Percentiles rank a stretch among this genome's conserved stretches.
phyloP scores from a whole-genome alignment of 306 rosid species.

The Cyamopsis tetragonoloba region DNA sequence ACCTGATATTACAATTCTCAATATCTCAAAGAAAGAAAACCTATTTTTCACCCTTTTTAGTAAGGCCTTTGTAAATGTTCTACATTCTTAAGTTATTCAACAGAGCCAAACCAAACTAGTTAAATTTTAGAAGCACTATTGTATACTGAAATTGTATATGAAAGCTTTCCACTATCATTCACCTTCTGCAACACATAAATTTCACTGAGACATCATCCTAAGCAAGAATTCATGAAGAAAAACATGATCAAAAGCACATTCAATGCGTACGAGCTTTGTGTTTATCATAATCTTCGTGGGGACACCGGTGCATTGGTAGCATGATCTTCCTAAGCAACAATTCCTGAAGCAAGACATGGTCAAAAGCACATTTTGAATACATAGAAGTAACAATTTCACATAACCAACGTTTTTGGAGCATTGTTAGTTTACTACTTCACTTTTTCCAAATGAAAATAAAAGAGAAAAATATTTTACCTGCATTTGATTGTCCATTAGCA shows the following conservation, averaged over 20 bases:
- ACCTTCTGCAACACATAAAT: conserved; percentile 41
- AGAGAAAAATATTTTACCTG: conserved; percentile 46
- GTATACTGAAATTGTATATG: conserved; percentile 32
- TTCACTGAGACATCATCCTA: conserved; percentile 49
- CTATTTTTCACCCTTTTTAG: conserved; percentile 39
- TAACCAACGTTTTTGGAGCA: conserved; percentile 13
- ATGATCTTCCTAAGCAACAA: conserved; percentile 67
- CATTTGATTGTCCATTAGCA: conserved; percentile 64
- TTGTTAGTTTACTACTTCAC: too few relatives aligned
- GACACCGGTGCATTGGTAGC: conserved; percentile 22
- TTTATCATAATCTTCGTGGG: too few relatives aligned
- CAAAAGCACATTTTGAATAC: conserved; percentile 17
- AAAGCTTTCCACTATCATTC: conserved; percentile 30
- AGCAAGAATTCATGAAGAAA: conserved; percentile 71
- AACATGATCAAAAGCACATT: conserved; percentile 16
- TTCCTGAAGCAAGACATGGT: conserved; percentile 51
- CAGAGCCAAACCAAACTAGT: conserved; percentile 47
- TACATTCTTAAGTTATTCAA: conserved; percentile 40
- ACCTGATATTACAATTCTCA: conserved; percentile 55
- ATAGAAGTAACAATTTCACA: conserved; percentile 6
- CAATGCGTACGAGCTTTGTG: too few relatives aligned
- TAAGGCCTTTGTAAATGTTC: conserved; percentile 45
- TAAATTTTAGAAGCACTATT: conserved; percentile 36
- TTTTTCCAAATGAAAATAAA: neutral
- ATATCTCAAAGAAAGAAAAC: conserved; percentile 49